Evolutionary conservation across 176 grass and related monocot species (phyloP), one percentile per base, ranked within the genome.

Genomic region (barley (Hordeum vulgare)): DNA sequence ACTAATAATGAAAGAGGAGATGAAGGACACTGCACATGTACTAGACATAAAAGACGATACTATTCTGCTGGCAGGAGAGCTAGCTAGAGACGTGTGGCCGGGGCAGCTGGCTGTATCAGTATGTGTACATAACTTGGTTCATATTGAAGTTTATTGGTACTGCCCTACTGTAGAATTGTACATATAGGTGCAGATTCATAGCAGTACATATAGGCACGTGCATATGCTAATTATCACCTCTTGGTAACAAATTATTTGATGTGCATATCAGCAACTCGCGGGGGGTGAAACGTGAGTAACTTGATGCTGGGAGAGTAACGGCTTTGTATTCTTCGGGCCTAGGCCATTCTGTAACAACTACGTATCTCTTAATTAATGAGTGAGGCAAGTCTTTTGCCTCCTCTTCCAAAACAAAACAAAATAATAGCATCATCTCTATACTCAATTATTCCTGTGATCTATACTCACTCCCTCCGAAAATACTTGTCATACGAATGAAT

Each of bases 101-200:
- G 37, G n/a, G n/a, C n/a, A n/a, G n/a, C 70, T 73, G 67, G 40
- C 70, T 73, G 24, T 73, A 72, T 73, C 40, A 73, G 70, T 67
- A 37, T 37, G 64, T 66, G 6, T 51, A 18, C 65, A 36, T 71
- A 47, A 40, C 70, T 47, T 47, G 41, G 41, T 8, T 41, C 24
- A 73, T 14, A 9, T 47, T 47, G 41, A 73, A 47, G 44, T 47
- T 27, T 47, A 73, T 47, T 25, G 44, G 70, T 13, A 69, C 66
- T 47, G 69, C 0, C 45, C 4, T 45, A 47, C 41, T 73, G 40
- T 47, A 47, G 1, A 69, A 69, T 73, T 73, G 70, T 73, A 27
- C 41, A 73, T 72, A 17, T 45, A 47, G 69, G 40, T 72, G 69
- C 40, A 47, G 24, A 72, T 72, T 40, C 69, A 72, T 39, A 47